Conservation (phyloP, 768 basidiomycete species). For the Kwoniella pini region DNA sequence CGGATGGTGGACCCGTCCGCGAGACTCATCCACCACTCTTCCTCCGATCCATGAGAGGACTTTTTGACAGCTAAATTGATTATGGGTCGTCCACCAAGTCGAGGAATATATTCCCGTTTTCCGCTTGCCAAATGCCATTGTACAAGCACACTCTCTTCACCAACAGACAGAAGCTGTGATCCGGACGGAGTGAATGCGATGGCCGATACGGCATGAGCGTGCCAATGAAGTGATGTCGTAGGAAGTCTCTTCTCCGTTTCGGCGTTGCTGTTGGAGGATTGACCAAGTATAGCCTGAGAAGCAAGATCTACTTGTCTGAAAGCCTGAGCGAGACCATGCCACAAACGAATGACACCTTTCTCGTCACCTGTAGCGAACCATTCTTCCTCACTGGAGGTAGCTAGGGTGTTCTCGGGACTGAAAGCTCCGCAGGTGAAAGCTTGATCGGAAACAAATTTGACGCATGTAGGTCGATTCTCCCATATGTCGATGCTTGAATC, state of each 20-base stretch:
- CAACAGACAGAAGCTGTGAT: slow-evolving; percentile 87
- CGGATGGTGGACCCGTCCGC: slow-evolving; percentile 79
- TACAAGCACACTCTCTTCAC: slow-evolving; percentile 93
- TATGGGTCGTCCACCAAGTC: slow-evolving; percentile 82
- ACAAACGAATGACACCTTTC: slow-evolving; percentile 79
- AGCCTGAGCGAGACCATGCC: slow-evolving; percentile 80
- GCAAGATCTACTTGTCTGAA: slow-evolving; percentile 36
- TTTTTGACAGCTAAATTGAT: slow-evolving; percentile 59
- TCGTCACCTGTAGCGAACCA: slow-evolving; percentile 94
- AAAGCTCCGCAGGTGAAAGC: slow-evolving; percentile 78
- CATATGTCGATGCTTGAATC: slow-evolving; percentile 12
- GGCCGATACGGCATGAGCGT: slow-evolving; percentile 87
- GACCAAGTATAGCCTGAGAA: slow-evolving; percentile 1
- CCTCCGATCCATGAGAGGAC: slow-evolving; percentile 60
- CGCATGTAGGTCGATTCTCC: slow-evolving; percentile 23
- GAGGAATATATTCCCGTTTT: slow-evolving; percentile 86
- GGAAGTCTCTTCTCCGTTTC: slow-evolving; percentile 65
- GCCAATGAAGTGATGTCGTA: slow-evolving; percentile 90
- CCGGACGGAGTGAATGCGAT: slow-evolving; percentile 86
- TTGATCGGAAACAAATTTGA: slow-evolving; percentile 80
- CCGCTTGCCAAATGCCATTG: slow-evolving; percentile 92
- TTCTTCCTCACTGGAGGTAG: slow-evolving; percentile 59
- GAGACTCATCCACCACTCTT: slow-evolving; percentile 83
- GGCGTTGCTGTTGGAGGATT: slow-evolving; percentile 7
- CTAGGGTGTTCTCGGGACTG: slow-evolving; percentile 66